Evolutionary conservation across 192 early-diverging fungal species (phyloP).

Genomic region (Coemansia sp.): DNA sequence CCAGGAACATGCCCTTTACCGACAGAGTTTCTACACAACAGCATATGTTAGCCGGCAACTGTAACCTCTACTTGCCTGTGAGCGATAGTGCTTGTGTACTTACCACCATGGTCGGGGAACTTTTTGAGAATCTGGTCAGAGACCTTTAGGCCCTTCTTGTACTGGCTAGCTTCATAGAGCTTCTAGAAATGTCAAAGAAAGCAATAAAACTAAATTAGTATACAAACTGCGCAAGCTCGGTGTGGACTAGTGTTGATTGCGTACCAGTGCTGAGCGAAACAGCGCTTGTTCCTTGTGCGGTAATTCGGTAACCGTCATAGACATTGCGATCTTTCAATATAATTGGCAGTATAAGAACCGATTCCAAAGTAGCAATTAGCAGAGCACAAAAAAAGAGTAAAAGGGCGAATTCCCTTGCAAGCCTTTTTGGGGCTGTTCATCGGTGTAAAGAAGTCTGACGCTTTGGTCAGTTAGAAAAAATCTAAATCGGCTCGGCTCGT

Average conservation of each 20-base stretch:
- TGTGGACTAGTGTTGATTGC: conserved; percentile 2
- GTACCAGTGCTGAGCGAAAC: conserved; percentile 53
- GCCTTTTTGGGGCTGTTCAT: not conserved
- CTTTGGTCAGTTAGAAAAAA: no score
- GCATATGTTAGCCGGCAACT: no score
- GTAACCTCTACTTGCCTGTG: no score
- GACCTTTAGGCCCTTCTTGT: conserved; percentile 90
- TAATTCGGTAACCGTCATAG: conserved; percentile 40
- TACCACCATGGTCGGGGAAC: conserved; percentile 83
- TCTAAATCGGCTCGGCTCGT: conserved; percentile 10
- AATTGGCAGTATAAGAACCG: not conserved
- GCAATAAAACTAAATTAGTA: not conserved
- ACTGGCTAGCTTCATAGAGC: conserved; percentile 92
- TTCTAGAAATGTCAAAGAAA: conserved; percentile 59
- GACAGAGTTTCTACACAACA: conserved; percentile 75
- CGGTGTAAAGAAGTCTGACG: no score
- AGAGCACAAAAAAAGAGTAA: not conserved
- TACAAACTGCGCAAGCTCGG: not conserved
- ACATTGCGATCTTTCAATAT: conserved; percentile 18
- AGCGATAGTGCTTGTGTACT: not conserved
- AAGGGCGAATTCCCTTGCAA: not conserved
- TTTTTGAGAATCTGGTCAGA: conserved; percentile 93
- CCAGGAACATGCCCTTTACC: conserved; percentile 91
- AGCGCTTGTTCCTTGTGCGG: conserved; percentile 53
- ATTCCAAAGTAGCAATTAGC: not conserved